phyloP scores from a whole-genome alignment of 2,329 filamentous ascomycete genomes.

The Phaeoacremonium minimum region DNA sequence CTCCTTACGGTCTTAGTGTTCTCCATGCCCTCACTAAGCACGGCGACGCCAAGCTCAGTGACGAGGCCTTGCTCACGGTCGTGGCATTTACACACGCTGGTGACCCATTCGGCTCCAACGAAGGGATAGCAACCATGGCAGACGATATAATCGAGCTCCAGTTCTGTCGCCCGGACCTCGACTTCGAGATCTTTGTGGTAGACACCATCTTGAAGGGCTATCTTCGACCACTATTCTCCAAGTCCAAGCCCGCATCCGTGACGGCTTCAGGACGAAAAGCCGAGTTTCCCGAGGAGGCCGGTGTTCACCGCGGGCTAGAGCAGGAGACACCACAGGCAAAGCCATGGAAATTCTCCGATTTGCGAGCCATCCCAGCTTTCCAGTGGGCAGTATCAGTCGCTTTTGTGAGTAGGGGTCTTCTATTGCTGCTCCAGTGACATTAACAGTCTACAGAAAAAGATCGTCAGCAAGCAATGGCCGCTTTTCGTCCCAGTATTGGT shows the following conservation, averaged over 20 bases:
- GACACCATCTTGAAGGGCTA: constrained; percentile 57
- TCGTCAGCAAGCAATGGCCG: constrained; percentile 58
- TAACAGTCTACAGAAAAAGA: constrained; percentile 31
- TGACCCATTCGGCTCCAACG: constrained; percentile 20
- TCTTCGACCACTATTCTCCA: constrained; percentile 64
- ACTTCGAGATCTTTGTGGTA: constrained; percentile 36
- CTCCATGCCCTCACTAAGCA: too few relatives aligned
- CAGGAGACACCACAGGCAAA: constrained; percentile 38
- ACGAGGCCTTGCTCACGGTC: constrained; percentile 23
- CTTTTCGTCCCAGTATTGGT: constrained; percentile 67
- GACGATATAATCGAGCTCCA: constrained; percentile 22
- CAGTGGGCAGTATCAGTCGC: constrained; percentile 54
- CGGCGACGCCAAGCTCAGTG: constrained; percentile 9
- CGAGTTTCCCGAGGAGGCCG: constrained; percentile 34
- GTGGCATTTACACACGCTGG: constrained; percentile 23
- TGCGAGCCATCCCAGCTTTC: constrained; percentile 51
- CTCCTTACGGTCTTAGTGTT: too few relatives aligned
- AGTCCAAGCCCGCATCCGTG: constrained; percentile 45
- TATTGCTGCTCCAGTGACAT: too few relatives aligned
- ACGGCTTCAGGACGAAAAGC: constrained; percentile 54
- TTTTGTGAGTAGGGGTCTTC: constrained; percentile 35
- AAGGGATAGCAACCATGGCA: constrained; percentile 22
- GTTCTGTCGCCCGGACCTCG: constrained; percentile 12
- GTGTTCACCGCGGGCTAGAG: constrained; percentile 24
- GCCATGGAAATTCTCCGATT: constrained; percentile 57